Evolutionary conservation across 2,329 filamentous ascomycete genomes (phyloP).

Genomic region (Monilinia vaccinii-corymbosi): DNA sequence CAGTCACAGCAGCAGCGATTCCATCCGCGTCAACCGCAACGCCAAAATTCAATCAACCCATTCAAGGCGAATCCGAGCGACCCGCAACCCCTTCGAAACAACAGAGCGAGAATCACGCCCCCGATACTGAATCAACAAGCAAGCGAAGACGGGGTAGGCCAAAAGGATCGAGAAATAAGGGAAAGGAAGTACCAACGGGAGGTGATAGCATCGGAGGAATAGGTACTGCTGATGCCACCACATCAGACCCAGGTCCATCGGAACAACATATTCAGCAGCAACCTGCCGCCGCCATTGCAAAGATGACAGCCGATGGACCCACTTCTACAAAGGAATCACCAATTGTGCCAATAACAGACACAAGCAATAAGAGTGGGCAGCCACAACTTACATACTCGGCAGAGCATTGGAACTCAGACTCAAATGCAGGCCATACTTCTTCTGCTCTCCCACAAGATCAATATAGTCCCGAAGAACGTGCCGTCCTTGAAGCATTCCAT

Average conservation of each 20-base stretch:
- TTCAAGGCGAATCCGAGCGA: conserved; percentile 13
- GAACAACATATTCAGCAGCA: conserved; percentile 14
- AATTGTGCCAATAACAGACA: conserved; percentile 13
- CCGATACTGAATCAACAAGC: conserved; percentile 18
- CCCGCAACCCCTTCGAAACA: conserved; percentile 19
- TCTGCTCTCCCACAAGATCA: conserved; percentile 17
- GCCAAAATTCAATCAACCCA: conserved; percentile 11
- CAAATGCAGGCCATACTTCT: conserved; percentile 11
- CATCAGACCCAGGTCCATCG: conserved; percentile 12
- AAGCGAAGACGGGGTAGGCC: conserved; percentile 35
- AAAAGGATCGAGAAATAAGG: conserved; percentile 43
- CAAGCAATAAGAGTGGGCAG: conserved; percentile 29
- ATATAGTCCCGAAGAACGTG: conserved; percentile 28
- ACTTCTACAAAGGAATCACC: conserved; percentile 11
- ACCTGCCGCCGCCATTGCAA: conserved; percentile 16
- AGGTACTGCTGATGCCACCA: background rate
- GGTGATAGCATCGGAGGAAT: conserved; percentile 1
- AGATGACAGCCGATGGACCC: conserved; percentile 12
- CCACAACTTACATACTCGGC: conserved; percentile 16
- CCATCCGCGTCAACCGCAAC: background rate
- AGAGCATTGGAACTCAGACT: conserved; percentile 21
- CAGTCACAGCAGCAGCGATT: background rate
- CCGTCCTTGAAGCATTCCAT: conserved; percentile 29
- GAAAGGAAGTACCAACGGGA: conserved; percentile 15
- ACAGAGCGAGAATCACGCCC: conserved; percentile 12